These are phyloP conservation scores for Penicillium psychrosexuale DNA, from an alignment of 2,329 filamentous ascomycete species.

Conservation along the genomic window DNA sequence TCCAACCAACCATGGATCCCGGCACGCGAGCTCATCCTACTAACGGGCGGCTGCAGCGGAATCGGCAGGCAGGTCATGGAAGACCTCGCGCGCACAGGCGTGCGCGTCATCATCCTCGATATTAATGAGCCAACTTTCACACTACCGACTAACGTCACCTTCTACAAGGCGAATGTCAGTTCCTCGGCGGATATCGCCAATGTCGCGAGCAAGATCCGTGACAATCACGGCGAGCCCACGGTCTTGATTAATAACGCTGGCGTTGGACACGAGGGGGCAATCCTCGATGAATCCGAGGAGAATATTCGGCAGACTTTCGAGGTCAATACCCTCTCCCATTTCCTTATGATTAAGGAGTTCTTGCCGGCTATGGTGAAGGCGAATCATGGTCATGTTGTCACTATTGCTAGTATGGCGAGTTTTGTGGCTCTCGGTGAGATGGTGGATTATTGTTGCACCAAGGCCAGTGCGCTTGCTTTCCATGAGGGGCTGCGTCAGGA, in stretches of 20 bases:
- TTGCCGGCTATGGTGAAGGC: conserved; percentile 50
- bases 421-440: conserved; percentile 50
- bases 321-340: conserved; percentile 53
- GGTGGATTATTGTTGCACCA: conserved; percentile 53
- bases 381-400: conserved; percentile 57
- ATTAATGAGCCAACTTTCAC: conserved; percentile 34
- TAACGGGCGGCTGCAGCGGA: conserved; percentile 39
- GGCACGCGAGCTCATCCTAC: conserved; percentile 33
- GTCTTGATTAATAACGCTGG: conserved; percentile 53
- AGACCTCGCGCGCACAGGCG: conserved; percentile 28
- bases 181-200: conserved; percentile 30
- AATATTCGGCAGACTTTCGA: conserved; percentile 50
- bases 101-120: conserved; percentile 38
- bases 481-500: conserved; percentile 50
- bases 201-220: conserved; percentile 40
- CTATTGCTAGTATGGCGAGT: conserved; percentile 53
- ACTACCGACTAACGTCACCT: conserved; percentile 34
- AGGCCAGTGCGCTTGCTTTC: conserved; percentile 52
- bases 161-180: conserved; percentile 41
- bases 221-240: conserved; percentile 43
- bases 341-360: conserved; percentile 51
- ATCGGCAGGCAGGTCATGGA: conserved; percentile 40
- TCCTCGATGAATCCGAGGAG: conserved; percentile 46
- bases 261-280: conserved; percentile 47
- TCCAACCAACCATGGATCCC: conserved; percentile 25